A percentile compares a stretch with the other conserved stretches of the same genome.
phyloP scores from a whole-genome alignment of 805 yeast species.

The Saccharomycopsis babjevae region DNA sequence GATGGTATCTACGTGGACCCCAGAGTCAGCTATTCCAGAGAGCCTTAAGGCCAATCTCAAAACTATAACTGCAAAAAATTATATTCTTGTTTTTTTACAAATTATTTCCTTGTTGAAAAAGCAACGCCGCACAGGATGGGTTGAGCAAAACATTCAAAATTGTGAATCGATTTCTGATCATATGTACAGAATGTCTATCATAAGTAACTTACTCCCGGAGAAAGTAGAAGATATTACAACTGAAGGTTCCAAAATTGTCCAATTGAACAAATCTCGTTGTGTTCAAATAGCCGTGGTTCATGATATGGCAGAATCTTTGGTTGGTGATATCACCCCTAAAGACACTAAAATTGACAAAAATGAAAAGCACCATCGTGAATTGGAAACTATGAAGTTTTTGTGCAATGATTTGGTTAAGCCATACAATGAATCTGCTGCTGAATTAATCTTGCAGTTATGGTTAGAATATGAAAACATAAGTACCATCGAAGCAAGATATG shows the following conservation, averaged over 20 bases:
- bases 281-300: slow-evolving; percentile 81
- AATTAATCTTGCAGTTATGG: slow-evolving; percentile 66
- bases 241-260: slow-evolving; percentile 27
- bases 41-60: slow-evolving; percentile 28
- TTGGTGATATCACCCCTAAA: slow-evolving; percentile 88
- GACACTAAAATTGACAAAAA: slow-evolving; percentile 53
- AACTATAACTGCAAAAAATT: slow-evolving; percentile 28
- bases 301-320: slow-evolving; percentile 89
- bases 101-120: slow-evolving; percentile 62
- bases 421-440: slow-evolving; percentile 53
- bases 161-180: slow-evolving; percentile 79
- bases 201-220: slow-evolving; percentile 50
- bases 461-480: slow-evolving; percentile 81
- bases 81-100: slow-evolving; percentile 50
- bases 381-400: slow-evolving; percentile 58
- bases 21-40: slow-evolving; percentile 42
- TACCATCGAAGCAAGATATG: slow-evolving; percentile 32
- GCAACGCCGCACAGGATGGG: slow-evolving; percentile 90
- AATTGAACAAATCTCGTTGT: slow-evolving; percentile 51
- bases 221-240: slow-evolving; percentile 24
- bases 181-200: slow-evolving; percentile 88
- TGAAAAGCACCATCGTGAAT: slow-evolving; percentile 81
- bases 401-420: slow-evolving; percentile 46
- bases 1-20: slow-evolving; percentile 34
- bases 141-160: slow-evolving; percentile 42